Conservation (phyloP, 129 eudicot genomes). For the Centaurea solstitialis region DNA sequence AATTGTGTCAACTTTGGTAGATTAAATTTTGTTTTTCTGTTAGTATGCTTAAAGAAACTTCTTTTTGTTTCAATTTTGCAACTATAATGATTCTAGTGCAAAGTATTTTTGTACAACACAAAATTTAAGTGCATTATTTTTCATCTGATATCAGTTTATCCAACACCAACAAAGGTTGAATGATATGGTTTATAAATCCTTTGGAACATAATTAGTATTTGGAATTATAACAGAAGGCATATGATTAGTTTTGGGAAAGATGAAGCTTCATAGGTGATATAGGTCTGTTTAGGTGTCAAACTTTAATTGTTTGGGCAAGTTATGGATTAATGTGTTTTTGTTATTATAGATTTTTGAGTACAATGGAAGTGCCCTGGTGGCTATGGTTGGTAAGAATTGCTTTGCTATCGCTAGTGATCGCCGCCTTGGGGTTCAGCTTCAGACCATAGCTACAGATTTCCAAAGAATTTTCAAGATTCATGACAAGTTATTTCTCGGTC, state of each 20-base stretch:
- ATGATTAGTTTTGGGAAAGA: neutral
- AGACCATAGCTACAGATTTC: conserved; percentile 87
- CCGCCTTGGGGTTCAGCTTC: conserved; percentile 89
- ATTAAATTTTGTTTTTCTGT: neutral
- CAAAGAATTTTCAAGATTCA: conserved; percentile 76
- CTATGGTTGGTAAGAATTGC: conserved; percentile 97
- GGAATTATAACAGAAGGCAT: neutral
- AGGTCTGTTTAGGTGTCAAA: neutral
- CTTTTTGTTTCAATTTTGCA: neutral
- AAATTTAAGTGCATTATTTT: neutral
- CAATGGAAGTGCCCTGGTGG: conserved; percentile 96
- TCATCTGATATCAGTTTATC: neutral
- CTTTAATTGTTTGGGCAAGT: neutral
- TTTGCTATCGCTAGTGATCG: conserved; percentile 94
- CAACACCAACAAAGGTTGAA: neutral
- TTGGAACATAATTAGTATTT: neutral
- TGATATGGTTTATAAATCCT: neutral
- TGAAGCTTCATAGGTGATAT: neutral
- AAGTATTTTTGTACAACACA: neutral
- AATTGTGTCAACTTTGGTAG: neutral
- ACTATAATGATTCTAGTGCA: neutral
- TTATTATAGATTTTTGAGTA: conserved; percentile 73
- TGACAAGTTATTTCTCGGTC: conserved; percentile 82
- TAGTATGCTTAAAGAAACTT: neutral
- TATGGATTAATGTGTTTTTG: neutral